These are phyloP conservation scores for Diaporthe eres DNA, from an alignment of 2,329 filamentous ascomycete genomes.

Conservation along the genomic window DNA sequence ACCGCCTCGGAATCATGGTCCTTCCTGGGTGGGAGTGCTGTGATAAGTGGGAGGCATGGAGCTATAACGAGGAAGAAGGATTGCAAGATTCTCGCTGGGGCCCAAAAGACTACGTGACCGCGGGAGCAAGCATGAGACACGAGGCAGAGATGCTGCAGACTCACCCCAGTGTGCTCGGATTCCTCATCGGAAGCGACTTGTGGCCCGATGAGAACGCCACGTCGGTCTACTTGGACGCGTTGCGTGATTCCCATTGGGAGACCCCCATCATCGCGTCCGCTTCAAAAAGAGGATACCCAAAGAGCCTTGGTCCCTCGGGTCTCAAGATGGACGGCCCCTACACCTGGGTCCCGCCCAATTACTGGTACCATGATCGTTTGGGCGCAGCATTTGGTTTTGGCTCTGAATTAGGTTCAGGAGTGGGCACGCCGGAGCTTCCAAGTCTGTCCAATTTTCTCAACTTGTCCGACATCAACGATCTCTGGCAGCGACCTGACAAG, in stretches of 20 bases:
- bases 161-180: constrained; percentile 71
- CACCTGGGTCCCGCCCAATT: constrained; percentile 76
- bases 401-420: constrained; percentile 73
- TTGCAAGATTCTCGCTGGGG: constrained; percentile 58
- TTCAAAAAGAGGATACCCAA: constrained; percentile 66
- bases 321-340: constrained; percentile 79
- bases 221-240: constrained; percentile 64
- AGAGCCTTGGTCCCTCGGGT: constrained; percentile 66
- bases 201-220: constrained; percentile 73
- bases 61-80: constrained; percentile 66
- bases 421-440: constrained; percentile 71
- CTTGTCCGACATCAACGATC: constrained; percentile 62
- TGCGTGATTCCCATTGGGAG: constrained; percentile 67
- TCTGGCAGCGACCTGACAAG: constrained; percentile 69
- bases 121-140: constrained; percentile 69
- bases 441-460: constrained; percentile 69
- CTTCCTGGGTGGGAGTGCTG: constrained; percentile 77
- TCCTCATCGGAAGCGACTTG: constrained; percentile 73
- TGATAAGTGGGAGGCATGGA: constrained; percentile 77
- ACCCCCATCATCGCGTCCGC: constrained; percentile 71
- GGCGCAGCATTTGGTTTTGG: constrained; percentile 76
- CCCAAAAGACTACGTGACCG: constrained; percentile 67
- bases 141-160: constrained; percentile 72
- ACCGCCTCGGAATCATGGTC: constrained; percentile 72
- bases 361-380: constrained; percentile 69